Evolutionary conservation across 225 moss, liverwort and hornwort species (phyloP).

Genomic region (Polytrichum formosum): DNA sequence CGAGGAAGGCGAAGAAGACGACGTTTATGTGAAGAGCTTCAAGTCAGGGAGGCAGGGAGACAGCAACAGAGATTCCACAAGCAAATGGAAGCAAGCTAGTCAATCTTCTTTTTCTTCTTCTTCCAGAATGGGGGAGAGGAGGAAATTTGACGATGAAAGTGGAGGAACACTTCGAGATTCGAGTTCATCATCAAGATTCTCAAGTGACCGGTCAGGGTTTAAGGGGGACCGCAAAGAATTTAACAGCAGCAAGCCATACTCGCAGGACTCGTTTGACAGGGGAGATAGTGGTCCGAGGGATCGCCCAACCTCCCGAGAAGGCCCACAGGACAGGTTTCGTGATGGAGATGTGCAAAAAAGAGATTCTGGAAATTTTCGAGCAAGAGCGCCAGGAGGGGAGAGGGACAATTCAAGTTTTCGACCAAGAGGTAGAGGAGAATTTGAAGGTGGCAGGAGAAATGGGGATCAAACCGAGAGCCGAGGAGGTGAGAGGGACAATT

Average conservation of each 20-base stretch:
- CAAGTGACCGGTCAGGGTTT: slow-evolving; percentile 7
- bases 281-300: slow-evolving; percentile 10
- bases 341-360: too few relatives aligned
- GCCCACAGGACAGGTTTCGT: background rate
- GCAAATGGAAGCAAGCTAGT: slow-evolving; percentile 1
- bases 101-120: background rate
- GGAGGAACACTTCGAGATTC: background rate
- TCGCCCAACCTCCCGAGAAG: slow-evolving; percentile 2
- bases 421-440: slow-evolving; percentile 5
- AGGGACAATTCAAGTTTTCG: slow-evolving; percentile 1
- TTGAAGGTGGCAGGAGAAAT: slow-evolving; percentile 1
- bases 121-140: slow-evolving; percentile 18
- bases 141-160: background rate
- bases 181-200: slow-evolving; percentile 1
- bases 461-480: slow-evolving; percentile 22
- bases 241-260: slow-evolving; percentile 9
- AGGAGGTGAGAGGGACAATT: slow-evolving; percentile 1
- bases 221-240: slow-evolving; percentile 23
- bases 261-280: slow-evolving; percentile 2
- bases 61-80: slow-evolving; percentile 1
- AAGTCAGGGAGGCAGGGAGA: background rate
- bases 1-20: slow-evolving; percentile 25
- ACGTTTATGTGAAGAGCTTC: slow-evolving; percentile 54
- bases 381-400: slow-evolving; percentile 2
- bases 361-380: too few relatives aligned